These are phyloP conservation scores for Carex cristatella DNA, from an alignment of 176 grass and related monocot genomes.

Conservation along the genomic window DNA sequence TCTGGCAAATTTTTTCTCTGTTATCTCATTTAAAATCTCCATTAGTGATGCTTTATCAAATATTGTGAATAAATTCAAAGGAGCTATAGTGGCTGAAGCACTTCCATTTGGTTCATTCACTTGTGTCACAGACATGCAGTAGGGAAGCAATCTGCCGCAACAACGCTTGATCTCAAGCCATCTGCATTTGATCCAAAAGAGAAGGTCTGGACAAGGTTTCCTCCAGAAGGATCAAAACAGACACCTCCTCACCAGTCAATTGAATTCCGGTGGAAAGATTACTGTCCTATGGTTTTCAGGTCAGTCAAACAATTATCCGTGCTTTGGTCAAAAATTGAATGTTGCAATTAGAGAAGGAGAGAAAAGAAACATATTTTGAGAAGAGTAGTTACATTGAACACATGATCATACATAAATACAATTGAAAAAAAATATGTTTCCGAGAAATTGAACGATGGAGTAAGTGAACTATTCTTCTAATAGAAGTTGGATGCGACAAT, in stretches of 20 bases:
- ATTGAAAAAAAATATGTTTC: not conserved
- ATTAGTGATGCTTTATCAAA: not conserved
- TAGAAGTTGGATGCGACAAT: not conserved
- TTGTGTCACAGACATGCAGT: slow-evolving; percentile 57
- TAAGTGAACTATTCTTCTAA: not conserved
- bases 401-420: not conserved
- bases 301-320: not conserved
- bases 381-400: not conserved
- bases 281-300: slow-evolving; percentile 89
- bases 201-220: slow-evolving; percentile 86
- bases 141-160: slow-evolving; percentile 47
- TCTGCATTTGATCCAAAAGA: slow-evolving; percentile 84
- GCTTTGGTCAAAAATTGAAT: not conserved
- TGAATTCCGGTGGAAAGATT: slow-evolving; percentile 87
- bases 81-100: not conserved
- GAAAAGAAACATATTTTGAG: not conserved
- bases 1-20: not conserved
- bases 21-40: not conserved
- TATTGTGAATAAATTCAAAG: not conserved
- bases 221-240: slow-evolving; percentile 70
- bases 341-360: not conserved
- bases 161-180: slow-evolving; percentile 59
- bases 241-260: slow-evolving; percentile 76
- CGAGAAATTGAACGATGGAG: not conserved
- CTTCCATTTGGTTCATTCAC: not conserved